Base-by-base conservation (phyloP, 2,329 filamentous ascomycete genomes). In the Pseudodiploospora longispora region DNA sequence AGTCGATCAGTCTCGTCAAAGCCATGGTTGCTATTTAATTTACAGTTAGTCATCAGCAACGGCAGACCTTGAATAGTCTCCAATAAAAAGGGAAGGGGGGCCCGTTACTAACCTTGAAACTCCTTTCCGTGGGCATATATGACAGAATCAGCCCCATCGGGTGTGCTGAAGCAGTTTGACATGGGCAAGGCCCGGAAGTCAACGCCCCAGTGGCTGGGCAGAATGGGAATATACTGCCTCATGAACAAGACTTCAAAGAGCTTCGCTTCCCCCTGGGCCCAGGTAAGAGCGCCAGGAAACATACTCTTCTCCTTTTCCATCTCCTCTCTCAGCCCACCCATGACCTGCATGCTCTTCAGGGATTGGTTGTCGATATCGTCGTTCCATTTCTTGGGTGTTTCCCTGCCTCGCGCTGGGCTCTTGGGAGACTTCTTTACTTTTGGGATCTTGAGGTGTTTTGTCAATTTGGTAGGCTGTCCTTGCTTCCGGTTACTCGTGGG, bases 251-350 rank as follows among this genome's bases (percentile, higher is more conserved):
- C 60, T 51, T 68, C 64, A 43, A 70, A 71, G 30, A 71, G 59
- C 2, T 52, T 55, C 30, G 68, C 65, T 50, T 78, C 76, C n/a
- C 69, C 69, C 7, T 65, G 59, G 29, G 76, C 65, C 74, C 76
- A 79, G 43, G 67, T 61, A 38, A 66, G 67, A 35, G 72, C 64
- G 27, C 65, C 65, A 0, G 66, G 65, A 42, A 67, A 70, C 1
- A 59, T 52, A 29, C 52, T 44, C 56, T 67, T 72, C 52, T 74
- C 68, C 36, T 58, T 53, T 49, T 71, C 65, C 57, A 76, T 68
- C 46, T 71, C 62, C 7, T 61, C 55, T 6, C 43, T 37, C 28
- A 46, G 35, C 30, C 10, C 30, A 8, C 38, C 28, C n/a, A 34
- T 32, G 27, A 48, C 32, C 32, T 34, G 8, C 32, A 34, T 34